Conservation (phyloP, 441 rosid species). For the Bocquillonia castaneifolia region DNA sequence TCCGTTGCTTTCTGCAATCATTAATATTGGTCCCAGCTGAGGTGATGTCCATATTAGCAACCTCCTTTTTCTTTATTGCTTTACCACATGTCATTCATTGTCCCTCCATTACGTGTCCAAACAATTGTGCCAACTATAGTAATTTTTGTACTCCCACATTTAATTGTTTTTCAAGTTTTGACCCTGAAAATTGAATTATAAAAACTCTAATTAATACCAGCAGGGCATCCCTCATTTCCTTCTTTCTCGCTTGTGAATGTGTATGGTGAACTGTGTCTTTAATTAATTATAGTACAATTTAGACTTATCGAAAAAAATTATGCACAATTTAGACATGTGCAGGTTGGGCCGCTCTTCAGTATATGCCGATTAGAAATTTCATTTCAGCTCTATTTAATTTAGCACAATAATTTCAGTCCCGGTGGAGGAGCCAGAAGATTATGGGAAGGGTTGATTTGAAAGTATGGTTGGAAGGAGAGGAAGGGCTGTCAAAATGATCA, state of each 20-base stretch:
- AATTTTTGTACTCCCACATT: background rate
- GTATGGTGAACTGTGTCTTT: background rate
- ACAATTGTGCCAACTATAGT: background rate
- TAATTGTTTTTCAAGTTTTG: background rate
- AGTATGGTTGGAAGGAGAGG: too few species aligned
- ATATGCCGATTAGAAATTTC: too few species aligned
- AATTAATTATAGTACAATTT: too few species aligned
- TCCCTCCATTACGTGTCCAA: background rate
- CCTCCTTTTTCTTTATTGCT: background rate
- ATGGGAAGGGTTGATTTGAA: too few species aligned
- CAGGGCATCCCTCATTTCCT: background rate
- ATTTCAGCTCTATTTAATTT: too few species aligned
- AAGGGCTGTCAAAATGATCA: too few species aligned
- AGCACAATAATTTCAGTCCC: too few species aligned
- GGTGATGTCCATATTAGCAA: background rate
- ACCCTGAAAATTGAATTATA: background rate
- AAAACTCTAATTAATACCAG: background rate
- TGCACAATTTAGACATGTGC: too few species aligned
- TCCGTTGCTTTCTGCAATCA: background rate
- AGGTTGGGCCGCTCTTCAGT: too few species aligned
- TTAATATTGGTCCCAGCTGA: background rate
- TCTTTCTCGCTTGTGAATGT: background rate
- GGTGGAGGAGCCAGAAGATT: too few species aligned
- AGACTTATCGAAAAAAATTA: too few species aligned
- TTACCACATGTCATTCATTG: conserved; percentile 1